Evolutionary conservation across 2,329 filamentous ascomycete genomes (phyloP).

Genomic region (Aspergillus quadricinctus): DNA sequence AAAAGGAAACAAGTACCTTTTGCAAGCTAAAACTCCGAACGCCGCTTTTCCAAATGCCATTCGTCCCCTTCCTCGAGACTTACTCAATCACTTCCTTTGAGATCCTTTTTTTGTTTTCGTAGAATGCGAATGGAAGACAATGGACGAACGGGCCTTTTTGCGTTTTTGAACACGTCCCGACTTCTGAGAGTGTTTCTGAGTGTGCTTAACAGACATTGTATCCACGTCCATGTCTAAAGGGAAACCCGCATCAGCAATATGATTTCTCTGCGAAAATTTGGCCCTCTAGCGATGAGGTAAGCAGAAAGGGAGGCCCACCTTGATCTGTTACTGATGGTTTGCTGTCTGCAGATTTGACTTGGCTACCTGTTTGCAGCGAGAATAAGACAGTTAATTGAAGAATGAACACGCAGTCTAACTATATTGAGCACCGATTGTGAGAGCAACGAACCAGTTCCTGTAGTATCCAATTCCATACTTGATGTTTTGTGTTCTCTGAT

Average conservation of each 20-base stretch:
- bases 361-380: conserved; percentile 10
- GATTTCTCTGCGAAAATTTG: neutral
- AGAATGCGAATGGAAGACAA: conserved; percentile 34
- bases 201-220: conserved; percentile 14
- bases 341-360: conserved; percentile 8
- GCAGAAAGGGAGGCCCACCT: conserved; percentile 14
- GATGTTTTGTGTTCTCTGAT: conserved; percentile 51
- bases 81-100: conserved; percentile 28
- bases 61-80: neutral
- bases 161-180: conserved; percentile 38
- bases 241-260: neutral
- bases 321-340: conserved; percentile 15
- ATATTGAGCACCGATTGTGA: neutral
- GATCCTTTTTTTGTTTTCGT: conserved; percentile 28
- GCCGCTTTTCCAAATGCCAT: neutral
- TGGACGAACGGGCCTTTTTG: conserved; percentile 34
- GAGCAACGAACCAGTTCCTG: conserved; percentile 22
- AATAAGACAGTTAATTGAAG: neutral
- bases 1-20: neutral
- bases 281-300: neutral
- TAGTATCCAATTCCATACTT: conserved; percentile 20
- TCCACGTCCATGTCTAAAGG: conserved; percentile 40
- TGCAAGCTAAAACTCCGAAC: neutral
- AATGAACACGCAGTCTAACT: neutral
- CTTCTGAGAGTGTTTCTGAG: conserved; percentile 23